Evolutionary conservation across 768 basidiomycete genomes (phyloP), one percentile per base, ranked within the genome.

Genomic region (Termitomyces sp.): DNA sequence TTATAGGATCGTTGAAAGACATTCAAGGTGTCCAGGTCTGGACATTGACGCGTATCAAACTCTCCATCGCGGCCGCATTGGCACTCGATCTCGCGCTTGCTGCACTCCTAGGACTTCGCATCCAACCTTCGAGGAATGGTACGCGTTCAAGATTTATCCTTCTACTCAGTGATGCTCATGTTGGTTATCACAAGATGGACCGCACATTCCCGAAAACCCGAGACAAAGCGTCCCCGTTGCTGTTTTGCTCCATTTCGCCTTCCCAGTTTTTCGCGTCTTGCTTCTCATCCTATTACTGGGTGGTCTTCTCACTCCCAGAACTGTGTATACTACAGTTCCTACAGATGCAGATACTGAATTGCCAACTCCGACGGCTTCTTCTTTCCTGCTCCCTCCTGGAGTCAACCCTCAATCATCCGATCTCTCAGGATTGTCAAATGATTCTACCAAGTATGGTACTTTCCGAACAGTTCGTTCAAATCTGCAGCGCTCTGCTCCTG

Each of bases 1-100:
- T 84, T 10, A 72, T 91, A 41, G 91, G 91, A 9, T 78, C 88
- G 12, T 91, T 84, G 82, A 91, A 92, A 69, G 89, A 90, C 58
- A 73, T 88, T 52, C 78, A 82, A 29, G 87, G 86, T 33, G 77
- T 85, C 33, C 75, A 82, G 36, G 82, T 89, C 16, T 91, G 88
- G 89, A 77, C 75, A 32, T 65, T 82, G 61, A 81, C 66, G 57
- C 78, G 83, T 44, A 68, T 90, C 61, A 88, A 77, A 66, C 42
- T 73, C 7, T 77, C 82, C 41, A 69, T 89, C 32, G 66, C 79
- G 18, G 57, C 77, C 41, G 78, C 87, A 11, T 67, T 89, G 43
- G 71, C 66, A 5, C 64, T 88, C 50, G 91, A 92, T 64, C 68
- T 86, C 29, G 77, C 75, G 1, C 78, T 88, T 41, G 77, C 83